Evolutionary conservation across 768 basidiomycete species (phyloP).

Genomic region (Auricularia cornea): DNA sequence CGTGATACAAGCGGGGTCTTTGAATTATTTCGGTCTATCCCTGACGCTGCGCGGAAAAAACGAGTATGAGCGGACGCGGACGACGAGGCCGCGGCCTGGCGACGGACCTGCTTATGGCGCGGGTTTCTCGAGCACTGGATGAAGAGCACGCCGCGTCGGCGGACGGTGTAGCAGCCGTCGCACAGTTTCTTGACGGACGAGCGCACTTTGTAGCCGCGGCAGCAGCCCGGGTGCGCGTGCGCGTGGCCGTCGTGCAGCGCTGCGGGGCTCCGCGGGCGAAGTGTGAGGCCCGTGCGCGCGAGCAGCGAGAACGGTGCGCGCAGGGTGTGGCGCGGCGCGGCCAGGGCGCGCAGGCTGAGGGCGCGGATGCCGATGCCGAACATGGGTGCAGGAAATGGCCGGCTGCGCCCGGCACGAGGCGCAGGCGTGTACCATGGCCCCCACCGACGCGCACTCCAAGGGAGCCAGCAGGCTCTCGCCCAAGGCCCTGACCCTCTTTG

Average conservation of each 20-base stretch:
- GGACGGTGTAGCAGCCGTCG: slow-evolving; percentile 84
- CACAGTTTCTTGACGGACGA: slow-evolving; percentile 92
- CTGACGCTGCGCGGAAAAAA: slow-evolving; percentile 44
- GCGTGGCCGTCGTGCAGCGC: neutral
- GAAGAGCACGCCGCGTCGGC: slow-evolving; percentile 84
- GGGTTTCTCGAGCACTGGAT: slow-evolving; percentile 90
- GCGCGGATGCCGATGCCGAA: neutral
- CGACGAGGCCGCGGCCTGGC: neutral
- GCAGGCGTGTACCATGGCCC: too few relatives aligned
- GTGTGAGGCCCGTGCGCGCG: neutral
- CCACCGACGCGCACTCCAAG: neutral
- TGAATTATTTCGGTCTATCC: slow-evolving; percentile 32
- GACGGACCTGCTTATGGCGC: slow-evolving; percentile 89
- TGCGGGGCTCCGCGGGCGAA: neutral
- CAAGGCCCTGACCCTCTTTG: slow-evolving; percentile 45
- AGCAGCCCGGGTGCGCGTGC: neutral
- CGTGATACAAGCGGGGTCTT: too few relatives aligned
- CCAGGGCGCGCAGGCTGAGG: neutral
- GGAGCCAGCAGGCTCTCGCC: neutral
- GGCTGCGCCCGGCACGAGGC: neutral
- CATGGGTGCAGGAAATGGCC: neutral
- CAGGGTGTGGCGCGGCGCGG: neutral
- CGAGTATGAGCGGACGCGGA: slow-evolving; percentile 1
- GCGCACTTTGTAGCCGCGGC: slow-evolving; percentile 85
- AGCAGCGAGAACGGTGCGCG: neutral